Conservation (phyloP, 164 flowering plant genomes). For the Vitis rotundifolia region DNA sequence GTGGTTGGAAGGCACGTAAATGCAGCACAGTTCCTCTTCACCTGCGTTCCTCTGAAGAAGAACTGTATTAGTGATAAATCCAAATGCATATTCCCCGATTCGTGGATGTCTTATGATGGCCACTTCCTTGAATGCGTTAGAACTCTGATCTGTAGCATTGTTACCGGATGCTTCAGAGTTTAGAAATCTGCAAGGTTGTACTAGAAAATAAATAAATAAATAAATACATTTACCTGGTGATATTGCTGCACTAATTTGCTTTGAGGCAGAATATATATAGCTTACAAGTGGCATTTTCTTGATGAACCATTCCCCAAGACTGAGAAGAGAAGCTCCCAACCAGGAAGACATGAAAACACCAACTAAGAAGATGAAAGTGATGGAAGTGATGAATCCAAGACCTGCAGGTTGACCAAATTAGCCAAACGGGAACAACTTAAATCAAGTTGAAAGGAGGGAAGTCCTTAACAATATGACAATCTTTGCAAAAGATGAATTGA, state of each 20-base stretch:
- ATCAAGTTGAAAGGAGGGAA: neutral
- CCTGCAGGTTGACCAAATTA: constrained; percentile 17
- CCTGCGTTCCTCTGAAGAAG: constrained; percentile 18
- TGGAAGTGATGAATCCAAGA: constrained; percentile 44
- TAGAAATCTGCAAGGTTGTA: neutral
- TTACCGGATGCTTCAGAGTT: neutral
- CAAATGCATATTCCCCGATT: constrained; percentile 35
- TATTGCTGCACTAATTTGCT: constrained; percentile 49
- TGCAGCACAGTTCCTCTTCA: constrained; percentile 24
- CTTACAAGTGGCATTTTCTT: constrained; percentile 45
- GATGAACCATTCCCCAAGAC: constrained; percentile 45
- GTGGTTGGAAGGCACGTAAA: constrained; percentile 28
- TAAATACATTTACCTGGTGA: constrained; percentile 31
- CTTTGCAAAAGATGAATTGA: neutral
- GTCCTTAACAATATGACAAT: neutral
- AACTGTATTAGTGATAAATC: constrained; percentile 33
- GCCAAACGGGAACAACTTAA: neutral
- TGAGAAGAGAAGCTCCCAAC: constrained; percentile 47
- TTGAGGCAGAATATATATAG: constrained; percentile 44
- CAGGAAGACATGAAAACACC: constrained; percentile 47
- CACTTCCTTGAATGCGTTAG: constrained; percentile 39
- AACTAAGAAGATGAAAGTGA: constrained; percentile 41
- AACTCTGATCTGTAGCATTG: constrained; percentile 21
- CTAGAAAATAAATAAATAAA: neutral
- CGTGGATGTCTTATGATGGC: constrained; percentile 37